Percentiles rank a stretch among this genome's conserved stretches.
Evolutionary conservation across 2,329 filamentous ascomycete species (phyloP).

Genomic region (Pseudocercospora vitis): DNA sequence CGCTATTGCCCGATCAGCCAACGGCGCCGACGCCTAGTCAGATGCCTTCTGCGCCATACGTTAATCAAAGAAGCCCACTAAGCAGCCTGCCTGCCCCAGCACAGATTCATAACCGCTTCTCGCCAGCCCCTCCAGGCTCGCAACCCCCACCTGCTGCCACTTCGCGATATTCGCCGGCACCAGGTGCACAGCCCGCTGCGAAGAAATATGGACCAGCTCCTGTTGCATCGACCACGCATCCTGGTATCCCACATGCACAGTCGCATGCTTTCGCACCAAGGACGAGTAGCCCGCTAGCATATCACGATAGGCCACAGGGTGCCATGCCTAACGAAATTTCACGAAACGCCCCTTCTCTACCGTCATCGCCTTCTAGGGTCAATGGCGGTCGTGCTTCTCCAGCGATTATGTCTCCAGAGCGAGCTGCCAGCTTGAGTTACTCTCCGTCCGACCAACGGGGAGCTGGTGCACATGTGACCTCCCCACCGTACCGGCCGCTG

Average conservation of each 20-base stretch:
- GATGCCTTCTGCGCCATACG: conserved; percentile 18
- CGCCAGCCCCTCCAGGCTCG: conserved; percentile 35
- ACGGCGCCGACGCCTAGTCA: conserved; percentile 27
- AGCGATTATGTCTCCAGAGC: conserved; percentile 26
- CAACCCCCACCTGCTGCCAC: conserved; percentile 41
- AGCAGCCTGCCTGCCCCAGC: conserved; percentile 27
- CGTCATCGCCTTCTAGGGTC: conserved; percentile 43
- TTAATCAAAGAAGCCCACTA: conserved; percentile 30
- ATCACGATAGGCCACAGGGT: conserved; percentile 44
- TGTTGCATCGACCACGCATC: conserved; percentile 19
- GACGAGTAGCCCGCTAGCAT: conserved; percentile 64
- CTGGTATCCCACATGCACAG: conserved; percentile 33
- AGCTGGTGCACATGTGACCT: conserved; percentile 40
- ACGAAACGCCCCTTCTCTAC: conserved; percentile 16
- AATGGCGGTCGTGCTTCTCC: conserved; percentile 24
- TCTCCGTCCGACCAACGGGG: conserved; percentile 36
- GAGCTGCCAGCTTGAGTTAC: conserved; percentile 22
- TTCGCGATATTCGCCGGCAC: conserved; percentile 60
- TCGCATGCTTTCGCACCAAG: conserved; percentile 60
- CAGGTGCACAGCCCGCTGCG: conserved; percentile 41
- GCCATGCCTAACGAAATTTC: conserved; percentile 20
- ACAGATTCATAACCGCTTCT: conserved; percentile 26
- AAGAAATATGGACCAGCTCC: conserved; percentile 45
- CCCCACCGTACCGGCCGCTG: conserved; percentile 38
- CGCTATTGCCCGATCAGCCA: conserved; percentile 41